Conservation (phyloP, 2,329 filamentous ascomycete genomes). For the Lasiodiplodia citricola region DNA sequence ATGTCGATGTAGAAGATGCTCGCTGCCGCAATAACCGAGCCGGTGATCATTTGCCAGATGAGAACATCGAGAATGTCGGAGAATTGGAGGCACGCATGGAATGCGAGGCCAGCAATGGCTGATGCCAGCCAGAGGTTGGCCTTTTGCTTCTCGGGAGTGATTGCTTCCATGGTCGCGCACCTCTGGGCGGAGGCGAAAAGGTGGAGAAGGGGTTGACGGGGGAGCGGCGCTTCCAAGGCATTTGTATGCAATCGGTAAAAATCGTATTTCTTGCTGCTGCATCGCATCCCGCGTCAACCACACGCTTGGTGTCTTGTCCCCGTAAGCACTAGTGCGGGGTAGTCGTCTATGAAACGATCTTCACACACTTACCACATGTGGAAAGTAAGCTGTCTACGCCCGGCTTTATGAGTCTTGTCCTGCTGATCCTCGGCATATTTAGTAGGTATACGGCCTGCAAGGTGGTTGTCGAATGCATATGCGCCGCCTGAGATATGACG, state of each 20-base stretch:
- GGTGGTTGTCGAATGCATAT: no score
- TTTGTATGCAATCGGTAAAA: background rate
- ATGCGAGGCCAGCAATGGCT: background rate
- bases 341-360: no score
- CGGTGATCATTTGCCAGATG: background rate
- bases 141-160: background rate
- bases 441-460: no score
- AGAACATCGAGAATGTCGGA: slow-evolving; percentile 3
- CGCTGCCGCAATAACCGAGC: background rate
- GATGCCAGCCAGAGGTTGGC: background rate
- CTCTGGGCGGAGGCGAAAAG: background rate
- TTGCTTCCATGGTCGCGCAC: background rate
- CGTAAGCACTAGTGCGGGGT: background rate
- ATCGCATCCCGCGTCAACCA: background rate
- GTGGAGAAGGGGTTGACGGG: background rate
- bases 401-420: no score
- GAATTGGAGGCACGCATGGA: background rate
- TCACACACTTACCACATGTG: no score
- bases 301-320: background rate
- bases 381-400: no score
- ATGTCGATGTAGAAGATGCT: slow-evolving; percentile 2
- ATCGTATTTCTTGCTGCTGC: background rate
- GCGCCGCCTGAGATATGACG: no score
- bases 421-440: no score
- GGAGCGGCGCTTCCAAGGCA: background rate